These are phyloP conservation scores for Curvularia hawaiiensis DNA, from an alignment of 2,329 filamentous ascomycete genomes.

Conservation along the genomic window DNA sequence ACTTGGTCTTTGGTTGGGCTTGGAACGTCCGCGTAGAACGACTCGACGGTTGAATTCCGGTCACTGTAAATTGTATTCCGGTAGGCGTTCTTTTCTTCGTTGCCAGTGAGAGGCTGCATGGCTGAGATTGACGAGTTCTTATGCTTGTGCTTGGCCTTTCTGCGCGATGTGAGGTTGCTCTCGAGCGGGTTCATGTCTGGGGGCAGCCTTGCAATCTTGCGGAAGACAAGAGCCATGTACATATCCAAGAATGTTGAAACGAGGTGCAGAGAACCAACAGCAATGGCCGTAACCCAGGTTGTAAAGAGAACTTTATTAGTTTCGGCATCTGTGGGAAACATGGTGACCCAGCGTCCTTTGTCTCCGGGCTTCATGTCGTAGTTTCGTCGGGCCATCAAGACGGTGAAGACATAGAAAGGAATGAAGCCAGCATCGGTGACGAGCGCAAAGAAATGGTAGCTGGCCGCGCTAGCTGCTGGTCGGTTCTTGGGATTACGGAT, in stretches of 20 bases:
- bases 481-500: constrained; percentile 71
- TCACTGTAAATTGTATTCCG: constrained; percentile 49
- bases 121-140: constrained; percentile 63
- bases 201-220: constrained; percentile 78
- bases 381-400: constrained; percentile 60
- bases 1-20: constrained; percentile 57
- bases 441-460: constrained; percentile 85
- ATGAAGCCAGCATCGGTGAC: constrained; percentile 72
- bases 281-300: constrained; percentile 71
- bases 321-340: constrained; percentile 62
- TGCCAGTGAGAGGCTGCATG: constrained; percentile 49
- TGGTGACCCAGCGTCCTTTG: constrained; percentile 67
- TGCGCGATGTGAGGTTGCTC: constrained; percentile 76
- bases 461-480: constrained; percentile 79
- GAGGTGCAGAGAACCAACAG: constrained; percentile 70
- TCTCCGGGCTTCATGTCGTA: constrained; percentile 53
- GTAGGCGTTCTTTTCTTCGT: constrained; percentile 67
- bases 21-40: constrained; percentile 34
- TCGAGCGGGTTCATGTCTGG: constrained; percentile 97
- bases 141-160: constrained; percentile 70
- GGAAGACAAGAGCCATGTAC: constrained; percentile 79
- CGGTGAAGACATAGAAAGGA: constrained; percentile 67
- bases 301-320: constrained; percentile 67
- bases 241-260: constrained; percentile 72
- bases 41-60: constrained; percentile 39